phyloP scores from a whole-genome alignment of 805 yeast genomes.

The Debaryomyces prosopidis region DNA sequence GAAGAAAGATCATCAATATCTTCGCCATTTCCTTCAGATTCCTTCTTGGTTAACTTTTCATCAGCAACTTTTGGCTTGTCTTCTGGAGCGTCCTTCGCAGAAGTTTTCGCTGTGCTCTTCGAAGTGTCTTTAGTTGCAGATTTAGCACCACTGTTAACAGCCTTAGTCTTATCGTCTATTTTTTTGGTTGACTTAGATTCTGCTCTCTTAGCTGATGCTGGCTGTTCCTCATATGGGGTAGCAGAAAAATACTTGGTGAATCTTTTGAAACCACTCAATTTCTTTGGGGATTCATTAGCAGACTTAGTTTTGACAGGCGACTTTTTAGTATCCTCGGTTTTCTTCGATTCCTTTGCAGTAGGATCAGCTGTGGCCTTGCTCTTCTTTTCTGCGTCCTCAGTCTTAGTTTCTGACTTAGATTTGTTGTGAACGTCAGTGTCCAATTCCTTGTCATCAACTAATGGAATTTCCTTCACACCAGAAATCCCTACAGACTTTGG shows the following conservation, averaged over 20 bases:
- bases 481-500: conserved; percentile 25
- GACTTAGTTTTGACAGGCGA: not conserved
- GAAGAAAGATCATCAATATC: conserved; percentile 29
- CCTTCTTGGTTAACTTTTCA: not conserved
- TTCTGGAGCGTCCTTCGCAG: conserved; percentile 1
- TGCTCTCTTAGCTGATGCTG: not conserved
- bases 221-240: not conserved
- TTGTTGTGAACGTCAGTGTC: conserved; percentile 7
- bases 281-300: conserved; percentile 10
- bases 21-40: not conserved
- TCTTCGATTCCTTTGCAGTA: conserved; percentile 2
- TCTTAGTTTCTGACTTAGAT: conserved; percentile 2
- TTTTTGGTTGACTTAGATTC: not conserved
- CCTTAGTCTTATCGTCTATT: not conserved
- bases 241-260: conserved; percentile 17
- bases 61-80: not conserved
- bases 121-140: not conserved
- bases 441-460: conserved; percentile 9
- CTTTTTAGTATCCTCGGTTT: not conserved
- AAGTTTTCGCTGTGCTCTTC: not conserved
- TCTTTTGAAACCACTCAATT: conserved; percentile 19
- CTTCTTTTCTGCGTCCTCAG: not conserved
- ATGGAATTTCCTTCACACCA: conserved; percentile 14
- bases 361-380: conserved; percentile 4
- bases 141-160: not conserved